Evolutionary conservation across 371 early-diverging fungal genomes (phyloP), one percentile per base, ranked within the genome.

Genomic region (Rhizopus stolonifer): DNA sequence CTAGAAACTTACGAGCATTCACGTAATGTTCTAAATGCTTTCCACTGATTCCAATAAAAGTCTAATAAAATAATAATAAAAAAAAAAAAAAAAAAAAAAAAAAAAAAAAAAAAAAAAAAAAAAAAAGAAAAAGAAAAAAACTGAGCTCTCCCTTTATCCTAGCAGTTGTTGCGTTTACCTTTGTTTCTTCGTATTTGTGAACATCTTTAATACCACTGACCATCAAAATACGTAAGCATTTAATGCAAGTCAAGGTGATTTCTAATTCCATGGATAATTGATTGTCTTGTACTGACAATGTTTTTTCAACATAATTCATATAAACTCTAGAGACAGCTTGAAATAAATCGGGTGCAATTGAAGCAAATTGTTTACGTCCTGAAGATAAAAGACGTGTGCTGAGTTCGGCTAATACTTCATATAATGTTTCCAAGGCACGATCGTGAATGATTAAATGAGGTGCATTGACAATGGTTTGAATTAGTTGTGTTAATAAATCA

Each of bases 341-440:
- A 47, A 88, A 87, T 4, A 85, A 65, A 1, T 73, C 72, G 9
- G 89, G 89, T 32, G 89, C 78, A 23, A 85, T 83, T 58, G 80
- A 72, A 25, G 87, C 80, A 53, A 89, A 82, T 38, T 83, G 81
- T 47, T 67, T 68, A 46, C 90, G 81, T 32, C 88, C 85, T 13
- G 81, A 58, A 5, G 87, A 79, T 34, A 93, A 61, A n/a, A 82
- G 76, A 52, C 89, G 83, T 13, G 91, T 83, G 50, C 87, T 86
- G n/a, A 93, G 70, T 46, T 83, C 84, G 53, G 91, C 89, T 34
- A 94, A 70, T 4, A 90, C 87, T 58, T 87, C 78, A 54, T 90
- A 87, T 4, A 94, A 64, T 3, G 85, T 88, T 39, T 87, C 81
- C n/a, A 94, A 69, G 18, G 83, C 66, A 19, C 90, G 84, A 47